Percentiles rank a stretch among this genome's conserved stretches.
phyloP scores from a whole-genome alignment of 768 basidiomycete species.

The Suillus occidentalis region DNA sequence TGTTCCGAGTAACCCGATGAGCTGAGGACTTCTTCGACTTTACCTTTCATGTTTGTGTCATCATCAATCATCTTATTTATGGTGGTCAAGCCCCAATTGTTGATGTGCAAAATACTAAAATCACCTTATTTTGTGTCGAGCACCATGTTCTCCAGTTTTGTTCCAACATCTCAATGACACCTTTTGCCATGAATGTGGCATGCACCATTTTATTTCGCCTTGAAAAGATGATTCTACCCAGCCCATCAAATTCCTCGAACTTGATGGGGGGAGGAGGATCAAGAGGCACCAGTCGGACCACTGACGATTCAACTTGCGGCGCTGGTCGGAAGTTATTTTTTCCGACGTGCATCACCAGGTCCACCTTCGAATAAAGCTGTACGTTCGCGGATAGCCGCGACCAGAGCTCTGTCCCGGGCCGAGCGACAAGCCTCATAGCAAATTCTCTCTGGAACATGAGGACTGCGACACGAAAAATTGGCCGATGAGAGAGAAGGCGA shows the following conservation, averaged over 20 bases:
- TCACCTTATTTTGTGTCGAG: conserved; percentile 69
- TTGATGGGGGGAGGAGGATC: conserved; percentile 95
- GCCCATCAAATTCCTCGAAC: conserved; percentile 97
- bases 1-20: conserved; percentile 73
- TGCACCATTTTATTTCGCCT: conserved; percentile 88
- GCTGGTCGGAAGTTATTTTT: conserved; percentile 96
- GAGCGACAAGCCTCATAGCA: conserved; percentile 86
- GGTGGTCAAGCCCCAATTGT: background rate
- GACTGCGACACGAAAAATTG: conserved; percentile 89
- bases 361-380: conserved; percentile 95
- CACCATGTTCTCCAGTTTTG: conserved; percentile 93
- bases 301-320: conserved; percentile 90
- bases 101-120: background rate
- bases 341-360: conserved; percentile 95
- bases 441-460: conserved; percentile 99
- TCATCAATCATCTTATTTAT: conserved; percentile 63
- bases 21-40: conserved; percentile 70
- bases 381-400: conserved; percentile 95
- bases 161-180: conserved; percentile 92
- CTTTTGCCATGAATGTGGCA: conserved; percentile 91
- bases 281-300: conserved; percentile 86
- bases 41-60: conserved; percentile 63
- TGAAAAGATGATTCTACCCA: conserved; percentile 87
- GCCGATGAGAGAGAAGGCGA: conserved; percentile 94
- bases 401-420: conserved; percentile 84